Conservation (phyloP, 257 asterid species). For the Przewalskia tangutica region DNA sequence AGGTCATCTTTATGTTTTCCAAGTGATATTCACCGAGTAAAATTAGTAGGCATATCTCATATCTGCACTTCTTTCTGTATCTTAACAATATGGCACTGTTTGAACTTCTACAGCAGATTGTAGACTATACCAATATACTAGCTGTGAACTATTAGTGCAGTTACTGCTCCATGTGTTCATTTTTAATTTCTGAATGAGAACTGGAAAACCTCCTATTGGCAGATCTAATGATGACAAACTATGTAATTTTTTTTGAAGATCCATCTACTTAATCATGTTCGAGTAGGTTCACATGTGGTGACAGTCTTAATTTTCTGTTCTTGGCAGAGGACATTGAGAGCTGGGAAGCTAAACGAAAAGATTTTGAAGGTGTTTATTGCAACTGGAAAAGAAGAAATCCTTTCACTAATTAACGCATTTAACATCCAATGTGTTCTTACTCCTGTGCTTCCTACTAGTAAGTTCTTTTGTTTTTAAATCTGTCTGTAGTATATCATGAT, state of each 20-base stretch:
- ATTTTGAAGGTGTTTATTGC: conserved; percentile 72
- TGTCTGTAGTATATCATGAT: neutral
- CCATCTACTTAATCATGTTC: neutral
- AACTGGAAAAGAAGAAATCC: conserved; percentile 83
- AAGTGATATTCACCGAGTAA: neutral
- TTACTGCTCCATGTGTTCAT: neutral
- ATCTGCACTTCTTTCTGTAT: neutral
- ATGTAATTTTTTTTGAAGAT: neutral
- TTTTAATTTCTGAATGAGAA: neutral
- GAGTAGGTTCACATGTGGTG: neutral
- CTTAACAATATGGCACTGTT: neutral
- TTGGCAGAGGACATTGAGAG: conserved; percentile 68
- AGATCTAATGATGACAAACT: neutral
- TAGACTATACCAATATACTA: neutral
- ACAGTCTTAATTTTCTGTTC: neutral
- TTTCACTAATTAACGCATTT: conserved; percentile 51
- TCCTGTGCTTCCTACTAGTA: conserved; percentile 40
- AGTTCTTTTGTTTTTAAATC: conserved; percentile 2
- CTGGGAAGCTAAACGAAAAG: conserved; percentile 91
- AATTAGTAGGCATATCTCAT: neutral
- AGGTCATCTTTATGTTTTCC: neutral
- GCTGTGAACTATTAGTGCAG: neutral
- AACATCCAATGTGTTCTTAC: conserved; percentile 52
- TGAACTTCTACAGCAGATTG: neutral
- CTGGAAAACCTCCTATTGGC: neutral